phyloP scores from a whole-genome alignment of 495 filamentous ascomycete genomes.

The Acidiella bohemica region DNA sequence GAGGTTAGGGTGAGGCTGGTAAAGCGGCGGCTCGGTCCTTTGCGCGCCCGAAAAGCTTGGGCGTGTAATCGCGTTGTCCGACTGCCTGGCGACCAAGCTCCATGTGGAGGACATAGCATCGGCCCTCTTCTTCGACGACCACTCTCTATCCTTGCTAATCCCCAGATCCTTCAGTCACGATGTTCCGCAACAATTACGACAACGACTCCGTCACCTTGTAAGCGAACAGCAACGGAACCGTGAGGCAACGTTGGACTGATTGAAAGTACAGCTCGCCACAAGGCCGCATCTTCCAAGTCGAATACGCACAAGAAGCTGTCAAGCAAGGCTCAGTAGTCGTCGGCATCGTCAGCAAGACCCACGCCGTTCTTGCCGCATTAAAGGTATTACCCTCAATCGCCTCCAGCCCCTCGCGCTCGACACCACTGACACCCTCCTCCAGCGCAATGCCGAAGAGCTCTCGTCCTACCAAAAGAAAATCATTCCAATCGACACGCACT shows the following conservation, averaged over 20 bases:
- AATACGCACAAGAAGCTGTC: conserved; percentile 96
- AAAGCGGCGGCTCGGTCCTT: too few relatives aligned
- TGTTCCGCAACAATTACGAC: conserved; percentile 99
- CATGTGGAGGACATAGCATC: too few relatives aligned
- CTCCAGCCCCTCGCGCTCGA: conserved; percentile 5
- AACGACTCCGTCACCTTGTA: conserved; percentile 99
- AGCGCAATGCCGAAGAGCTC: conserved; percentile 98
- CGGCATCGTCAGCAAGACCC: conserved; percentile 92
- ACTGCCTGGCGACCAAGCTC: too few relatives aligned
- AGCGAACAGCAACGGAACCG: conserved; percentile 24
- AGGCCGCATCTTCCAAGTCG: conserved; percentile 98
- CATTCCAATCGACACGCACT: conserved; percentile 87
- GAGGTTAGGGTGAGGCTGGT: too few relatives aligned
- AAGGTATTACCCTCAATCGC: conserved; percentile 51
- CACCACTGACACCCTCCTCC: conserved; percentile 17
- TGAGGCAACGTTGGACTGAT: conserved; percentile 10
- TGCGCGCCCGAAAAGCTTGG: too few relatives aligned
- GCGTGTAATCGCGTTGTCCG: too few relatives aligned
- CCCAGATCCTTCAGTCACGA: too few relatives aligned
- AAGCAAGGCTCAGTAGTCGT: conserved; percentile 98
- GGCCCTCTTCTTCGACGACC: neutral
- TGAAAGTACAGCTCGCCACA: conserved; percentile 69
- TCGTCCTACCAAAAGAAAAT: conserved; percentile 99
- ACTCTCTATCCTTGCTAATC: too few relatives aligned
- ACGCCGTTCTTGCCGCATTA: conserved; percentile 85